Evolutionary conservation across 768 basidiomycete genomes (phyloP), one percentile per base, ranked within the genome.

Genomic region (Vararia minispora): DNA sequence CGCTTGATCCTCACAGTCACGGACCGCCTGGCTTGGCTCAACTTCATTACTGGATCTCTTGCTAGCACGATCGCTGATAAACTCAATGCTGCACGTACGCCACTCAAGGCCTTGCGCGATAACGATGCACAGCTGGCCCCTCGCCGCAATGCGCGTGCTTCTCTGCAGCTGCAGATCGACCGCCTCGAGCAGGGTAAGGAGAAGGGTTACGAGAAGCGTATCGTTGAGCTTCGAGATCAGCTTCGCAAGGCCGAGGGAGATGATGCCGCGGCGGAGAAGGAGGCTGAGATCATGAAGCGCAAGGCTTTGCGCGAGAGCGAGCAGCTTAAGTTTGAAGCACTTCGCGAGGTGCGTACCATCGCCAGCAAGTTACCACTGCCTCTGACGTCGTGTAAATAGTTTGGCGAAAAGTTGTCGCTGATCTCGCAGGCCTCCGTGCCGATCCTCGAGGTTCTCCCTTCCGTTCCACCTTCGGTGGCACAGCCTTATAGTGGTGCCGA

Each of bases 11-110:
- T 25, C 27, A 36, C 35, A 17, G 85, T 87, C 4, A 74, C 80
- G 31, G 87, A 90, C 55, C 71, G 87, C 24, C 64, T 90, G 17
- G 87, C 82, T 2, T 90, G 80, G 59, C 60, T 90, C 35, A 84
- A 83, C 55, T 90, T 76, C 48, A 71, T 84, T 9, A 69, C 79
- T 30, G 85, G 83, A 8, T 71, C 79, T 16, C 65, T 90, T 14
- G 63, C 80, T 3, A 57, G 57, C 24, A 66, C 75, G 2, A 65
- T 89, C 22, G 71, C 83, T 1, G 51, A 56, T 18, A 76, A 76
- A 50, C 56, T 89, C 13, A 72, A 87, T 47, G 56, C 61, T 24
- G 74, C 85, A 6, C 74, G 87, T 30, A 57, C 58, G 0, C 71
- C 84, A 3, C 51, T 84, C 50, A 90, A 90, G 59, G 68, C 66